Conservation (phyloP, 2,329 filamentous ascomycete species). For the Cordyceps tenuipes region DNA sequence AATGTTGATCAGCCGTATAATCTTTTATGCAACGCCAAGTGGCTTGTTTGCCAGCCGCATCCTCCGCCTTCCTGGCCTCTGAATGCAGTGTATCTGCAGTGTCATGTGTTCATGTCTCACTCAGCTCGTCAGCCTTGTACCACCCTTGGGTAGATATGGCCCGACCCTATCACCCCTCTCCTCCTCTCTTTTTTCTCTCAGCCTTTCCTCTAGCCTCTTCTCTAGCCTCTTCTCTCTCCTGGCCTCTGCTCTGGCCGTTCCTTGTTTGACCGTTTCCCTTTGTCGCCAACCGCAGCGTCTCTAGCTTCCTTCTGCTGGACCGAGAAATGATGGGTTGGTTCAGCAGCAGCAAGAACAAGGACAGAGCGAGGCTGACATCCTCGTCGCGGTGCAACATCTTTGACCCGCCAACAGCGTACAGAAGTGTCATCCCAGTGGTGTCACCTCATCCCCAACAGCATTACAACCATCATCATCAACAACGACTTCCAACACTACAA, state of each 20-base stretch:
- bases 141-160: no score
- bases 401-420: conserved; percentile 12
- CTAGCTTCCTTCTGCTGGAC: neutral
- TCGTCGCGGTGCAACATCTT: conserved; percentile 1
- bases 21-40: neutral
- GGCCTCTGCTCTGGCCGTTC: neutral
- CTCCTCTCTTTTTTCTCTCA: no score
- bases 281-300: neutral
- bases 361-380: neutral
- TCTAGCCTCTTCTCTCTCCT: no score
- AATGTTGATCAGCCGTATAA: no score
- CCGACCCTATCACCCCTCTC: neutral
- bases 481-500: neutral
- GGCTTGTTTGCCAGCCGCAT: neutral
- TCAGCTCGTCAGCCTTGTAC: neutral
- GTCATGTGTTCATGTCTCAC: neutral
- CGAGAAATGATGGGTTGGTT: conserved; percentile 5
- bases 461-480: neutral
- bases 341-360: conserved; percentile 4
- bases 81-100: neutral
- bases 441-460: neutral
- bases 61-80: neutral
- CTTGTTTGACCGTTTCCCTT: neutral
- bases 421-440: conserved; percentile 10
- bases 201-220: neutral